Evolutionary conservation across 768 basidiomycete species (phyloP), one percentile per base, ranked within the genome.

Genomic region (Collybia nuda): DNA sequence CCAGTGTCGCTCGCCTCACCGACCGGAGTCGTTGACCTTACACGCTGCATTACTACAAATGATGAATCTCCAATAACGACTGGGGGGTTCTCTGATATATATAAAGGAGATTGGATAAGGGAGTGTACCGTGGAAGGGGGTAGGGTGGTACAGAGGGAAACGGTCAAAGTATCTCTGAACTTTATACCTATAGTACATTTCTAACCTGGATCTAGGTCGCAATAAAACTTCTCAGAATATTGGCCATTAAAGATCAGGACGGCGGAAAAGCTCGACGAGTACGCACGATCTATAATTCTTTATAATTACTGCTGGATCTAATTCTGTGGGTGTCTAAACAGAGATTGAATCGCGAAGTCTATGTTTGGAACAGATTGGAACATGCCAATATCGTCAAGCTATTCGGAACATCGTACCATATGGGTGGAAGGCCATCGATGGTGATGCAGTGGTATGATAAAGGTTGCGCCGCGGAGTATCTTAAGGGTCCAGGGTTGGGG

Each of bases 401-500:
- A n/a, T 75, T 73, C 50, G 79, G 79, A 3, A 71, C 65, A 3
- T 71, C 70, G n/a, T 71, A 70, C 49, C 70, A 71, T 54, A 68
- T 71, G 65, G 55, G 56, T 2, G 65, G 64, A 19, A 55, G 67
- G 8, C 70, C 70, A 1, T 63, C 70, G 8, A 69, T 72, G 62
- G 67, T 80, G 29, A 63, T 78, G 52, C 71, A 73, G 48, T 80
- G 78, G 78, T 78, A 75, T 55, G 57, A 66, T 35, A 77, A 79
- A 38, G 76, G 78, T 5, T 78, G 71, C 50, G 71, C 78, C 29
- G 64, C 64, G 15, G 68, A 74, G 17, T 80, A 79, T 50, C 63
- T 57, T 8, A 57, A 55, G 39, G 68, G 72, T 39, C 65, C 68
- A 4, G 41, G 41, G 6, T 68, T 57, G 1, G 68, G 24, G 18